Conservation (phyloP, 257 asterid species). For the Paulownia fortunei region DNA sequence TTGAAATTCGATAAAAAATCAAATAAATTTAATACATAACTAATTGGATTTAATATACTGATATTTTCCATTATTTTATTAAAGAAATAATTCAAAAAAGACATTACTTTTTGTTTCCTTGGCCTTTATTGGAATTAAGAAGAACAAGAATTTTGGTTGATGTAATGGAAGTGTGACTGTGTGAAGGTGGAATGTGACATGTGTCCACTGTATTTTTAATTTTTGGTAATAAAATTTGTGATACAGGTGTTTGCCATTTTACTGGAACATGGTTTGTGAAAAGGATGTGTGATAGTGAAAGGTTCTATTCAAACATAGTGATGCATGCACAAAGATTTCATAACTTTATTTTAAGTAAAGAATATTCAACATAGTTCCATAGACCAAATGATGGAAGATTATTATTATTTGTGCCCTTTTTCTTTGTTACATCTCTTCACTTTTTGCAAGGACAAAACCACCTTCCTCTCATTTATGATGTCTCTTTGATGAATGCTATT, state of each 20-base stretch:
- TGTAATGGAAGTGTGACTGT: constrained; percentile 43
- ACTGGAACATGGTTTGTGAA: constrained; percentile 49
- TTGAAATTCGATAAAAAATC: too few species aligned
- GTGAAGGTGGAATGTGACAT: constrained; percentile 47
- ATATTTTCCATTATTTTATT: too few species aligned
- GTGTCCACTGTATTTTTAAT: constrained; percentile 21
- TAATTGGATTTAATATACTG: too few species aligned
- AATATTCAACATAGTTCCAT: constrained; percentile 8
- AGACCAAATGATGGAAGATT: constrained; percentile 16
- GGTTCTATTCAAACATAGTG: constrained; percentile 21
- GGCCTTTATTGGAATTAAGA: too few species aligned
- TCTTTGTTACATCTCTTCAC: neutral
- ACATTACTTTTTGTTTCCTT: too few species aligned
- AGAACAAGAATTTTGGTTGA: constrained; percentile 23
- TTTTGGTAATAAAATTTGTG: constrained; percentile 11
- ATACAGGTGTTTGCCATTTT: constrained; percentile 47
- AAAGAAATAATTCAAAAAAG: too few species aligned
- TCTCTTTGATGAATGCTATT: neutral
- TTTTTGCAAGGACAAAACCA: neutral
- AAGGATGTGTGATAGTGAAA: constrained; percentile 41
- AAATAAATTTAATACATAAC: too few species aligned
- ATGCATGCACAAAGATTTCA: constrained; percentile 33
- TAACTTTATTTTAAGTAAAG: neutral
- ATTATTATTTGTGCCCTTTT: neutral
- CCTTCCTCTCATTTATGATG: neutral